These are phyloP conservation scores for Rauvolfia tetraphylla DNA, from an alignment of 257 asterid genomes.

Conservation along the genomic window DNA sequence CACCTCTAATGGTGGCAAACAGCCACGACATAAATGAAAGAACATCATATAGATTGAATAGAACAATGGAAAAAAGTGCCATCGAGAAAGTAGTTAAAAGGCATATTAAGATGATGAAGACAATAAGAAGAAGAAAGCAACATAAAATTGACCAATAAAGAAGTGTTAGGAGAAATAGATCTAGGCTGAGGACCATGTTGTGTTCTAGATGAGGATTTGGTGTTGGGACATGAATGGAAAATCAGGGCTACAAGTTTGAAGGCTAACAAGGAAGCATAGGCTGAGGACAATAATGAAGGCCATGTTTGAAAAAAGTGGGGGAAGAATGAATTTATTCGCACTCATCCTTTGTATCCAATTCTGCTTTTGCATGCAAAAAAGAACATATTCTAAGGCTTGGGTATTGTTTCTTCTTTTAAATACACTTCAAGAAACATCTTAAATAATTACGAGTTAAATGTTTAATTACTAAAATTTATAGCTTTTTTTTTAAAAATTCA, in stretches of 20 bases:
- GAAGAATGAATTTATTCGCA: conserved; percentile 32
- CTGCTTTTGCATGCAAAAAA: not conserved
- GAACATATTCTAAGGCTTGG: not conserved
- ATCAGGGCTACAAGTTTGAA: too few relatives aligned
- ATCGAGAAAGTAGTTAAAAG: conserved; percentile 23
- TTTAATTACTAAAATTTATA: too few relatives aligned
- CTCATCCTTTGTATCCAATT: conserved; percentile 18
- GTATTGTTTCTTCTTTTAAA: too few relatives aligned
- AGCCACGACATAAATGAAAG: conserved; percentile 4
- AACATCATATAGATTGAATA: conserved; percentile 17
- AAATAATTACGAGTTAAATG: too few relatives aligned
- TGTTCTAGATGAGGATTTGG: not conserved
- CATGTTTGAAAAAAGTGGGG: conserved; percentile 6
- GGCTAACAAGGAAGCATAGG: too few relatives aligned
- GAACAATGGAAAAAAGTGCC: conserved; percentile 18
- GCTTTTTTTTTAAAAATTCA: too few relatives aligned
- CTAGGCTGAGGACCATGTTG: conserved; percentile 28
- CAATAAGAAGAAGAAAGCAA: conserved; percentile 21
- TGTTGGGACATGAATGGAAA: too few relatives aligned
- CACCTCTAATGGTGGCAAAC: conserved; percentile 16
- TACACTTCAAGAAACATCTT: too few relatives aligned
- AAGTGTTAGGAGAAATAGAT: conserved; percentile 34
- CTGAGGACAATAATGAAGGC: conserved; percentile 2
- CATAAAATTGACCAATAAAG: conserved; percentile 33
- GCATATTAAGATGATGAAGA: conserved; percentile 19